Conservation (phyloP, 202 grass and related monocot genomes). For the Thinopyrum obtusiflorum region DNA sequence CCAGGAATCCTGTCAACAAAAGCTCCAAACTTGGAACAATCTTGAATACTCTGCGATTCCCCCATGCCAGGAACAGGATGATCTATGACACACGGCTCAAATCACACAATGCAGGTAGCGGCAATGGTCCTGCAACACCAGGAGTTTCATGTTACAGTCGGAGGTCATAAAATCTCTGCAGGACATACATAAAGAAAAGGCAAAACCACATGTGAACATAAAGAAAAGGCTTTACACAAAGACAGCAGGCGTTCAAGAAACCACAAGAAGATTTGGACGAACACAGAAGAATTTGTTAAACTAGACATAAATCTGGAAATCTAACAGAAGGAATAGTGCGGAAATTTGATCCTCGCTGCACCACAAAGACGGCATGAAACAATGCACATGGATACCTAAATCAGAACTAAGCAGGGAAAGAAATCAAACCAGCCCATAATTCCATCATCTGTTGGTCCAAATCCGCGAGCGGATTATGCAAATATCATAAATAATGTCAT, state of each 20-base stretch:
- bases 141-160: constrained; percentile 15
- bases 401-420: background rate
- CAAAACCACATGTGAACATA: constrained; percentile 31
- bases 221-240: constrained; percentile 23
- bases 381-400: constrained; percentile 11
- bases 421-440: background rate
- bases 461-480: background rate
- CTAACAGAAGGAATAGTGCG: background rate
- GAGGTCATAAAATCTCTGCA: constrained; percentile 4
- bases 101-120: constrained; percentile 44
- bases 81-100: background rate
- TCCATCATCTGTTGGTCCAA: background rate
- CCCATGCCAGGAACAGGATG: constrained; percentile 34
- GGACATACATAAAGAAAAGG: constrained; percentile 20
- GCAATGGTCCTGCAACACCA: constrained; percentile 25
- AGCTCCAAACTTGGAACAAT: constrained; percentile 24
- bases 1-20: background rate
- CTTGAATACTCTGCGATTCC: constrained; percentile 26
- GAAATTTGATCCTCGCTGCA: background rate
- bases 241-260: constrained; percentile 32
- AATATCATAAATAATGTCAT: background rate
- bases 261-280: constrained; percentile 15
- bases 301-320: background rate
- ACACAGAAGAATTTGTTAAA: background rate
- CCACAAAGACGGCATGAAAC: background rate